Base-by-base conservation (phyloP, 345 rosid species). In the Angophora floribunda region DNA sequence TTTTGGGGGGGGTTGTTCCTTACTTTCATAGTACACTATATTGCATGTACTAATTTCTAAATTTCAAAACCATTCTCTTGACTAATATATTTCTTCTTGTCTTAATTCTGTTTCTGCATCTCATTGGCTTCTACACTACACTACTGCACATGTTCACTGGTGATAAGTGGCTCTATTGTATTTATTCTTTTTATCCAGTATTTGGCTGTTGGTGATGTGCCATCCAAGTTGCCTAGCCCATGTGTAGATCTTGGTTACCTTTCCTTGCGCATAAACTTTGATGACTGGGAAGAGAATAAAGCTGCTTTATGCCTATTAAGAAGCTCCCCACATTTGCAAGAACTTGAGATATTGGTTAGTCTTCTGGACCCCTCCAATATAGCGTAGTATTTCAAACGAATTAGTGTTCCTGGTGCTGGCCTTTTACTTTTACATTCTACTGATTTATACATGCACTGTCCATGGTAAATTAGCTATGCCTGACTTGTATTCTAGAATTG, bases 281-380 rank as follows among this genome's bases (percentile, higher is more conserved):
- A 93, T 84, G 97, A 95, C 86, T 41, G 90, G 57, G 93, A 93
- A 51, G 95, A 95, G 93, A 93, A 86, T 89, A 87, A 89, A 22
- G 96, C 96, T 90, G 95, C 95, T 67, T 87, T 91, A 24, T 94
- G 96, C 89, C 91, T 95, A 85, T 88, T 95, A 75, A 93, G 93
- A 91, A 94, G 97, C 90, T 90, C 92, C 86, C 97, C 96, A 6
- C 94, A 93, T 87, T 88, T 95, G 51, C 95, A 93, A 89, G 97
- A 95, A 89, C 89, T 95, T 32, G 97, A 94, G 91, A 93, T 94
- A 89, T 87, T 93, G 95, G 96, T 94, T 86, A 87, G 93, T 87
- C 84, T 61, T 52, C 75, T 88, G 79, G 52, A 45, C 45, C 32
- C 82, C 67, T 84, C 55, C 49, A 53, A n/a, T 28, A 9, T 6